Base-by-base conservation (phyloP, 2,329 filamentous ascomycete genomes). In the Talaromyces sp. region DNA sequence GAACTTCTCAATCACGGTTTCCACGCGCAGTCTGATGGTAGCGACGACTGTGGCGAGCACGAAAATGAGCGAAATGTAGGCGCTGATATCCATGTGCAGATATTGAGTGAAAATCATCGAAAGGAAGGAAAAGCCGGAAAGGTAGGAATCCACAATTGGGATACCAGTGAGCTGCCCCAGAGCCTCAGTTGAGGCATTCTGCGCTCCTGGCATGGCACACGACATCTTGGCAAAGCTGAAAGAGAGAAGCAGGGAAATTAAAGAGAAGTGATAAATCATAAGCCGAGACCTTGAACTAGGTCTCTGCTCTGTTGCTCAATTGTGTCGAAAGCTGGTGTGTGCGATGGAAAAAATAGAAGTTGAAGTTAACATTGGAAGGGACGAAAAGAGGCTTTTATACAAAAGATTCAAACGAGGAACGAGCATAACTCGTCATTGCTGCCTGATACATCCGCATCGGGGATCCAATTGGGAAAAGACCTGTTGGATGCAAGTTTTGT, bases 41-140 rank as follows among this genome's bases (percentile, higher is more conserved):
- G 86, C 80, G 4, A 74, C 78, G 13, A 84, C 61, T 26, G 79
- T 75, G 10, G 82, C 80, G 11, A 81, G 56, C 4, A 82, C 68
- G 6, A 88, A 66, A 1, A 89, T 65, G 6, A 83, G 65, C 1
- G 86, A 85, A 26, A 89, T 77, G 70, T 88, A 89, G 54, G 84
- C 67, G 56, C 59, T 56, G 24, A 61, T 51, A 27, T 61, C 59
- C 11, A 61, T 43, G 4, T 58, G 56, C 4, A 61, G 24, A n/a
- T 61, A 61, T 55, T 55, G 57, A 10, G 56, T 27, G n/a, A 61
- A 61, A 29, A 61, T 29, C 11, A 52, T 17, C 62, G 84, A 85
- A 10, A 88, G 27, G 13, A 56, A 29, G 6, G 60, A 59, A n/a
- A 59, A 62, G n/a, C 60, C 56, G 4, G 60, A 57, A 7, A 59